Base-by-base conservation (phyloP, 2,329 filamentous ascomycete species). In the Lasiodiplodia sp. region DNA sequence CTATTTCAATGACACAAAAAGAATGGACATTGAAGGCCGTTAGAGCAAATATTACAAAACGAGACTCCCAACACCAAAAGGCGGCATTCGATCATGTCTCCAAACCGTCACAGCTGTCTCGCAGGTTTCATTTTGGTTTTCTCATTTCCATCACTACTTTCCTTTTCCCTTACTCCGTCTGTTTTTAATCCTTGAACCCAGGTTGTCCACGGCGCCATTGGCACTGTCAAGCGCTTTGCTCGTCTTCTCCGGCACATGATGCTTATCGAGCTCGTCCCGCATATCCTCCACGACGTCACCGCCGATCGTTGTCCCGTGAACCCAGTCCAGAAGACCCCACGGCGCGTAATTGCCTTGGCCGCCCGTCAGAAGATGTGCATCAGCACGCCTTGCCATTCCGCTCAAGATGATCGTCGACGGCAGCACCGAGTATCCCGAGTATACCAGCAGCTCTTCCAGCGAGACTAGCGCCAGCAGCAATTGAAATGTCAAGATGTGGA, bases 401-500 rank as follows among this genome's bases (percentile, higher is more conserved):
- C 72, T 71, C 8, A 89, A 77, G 72, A 89, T 82, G 71, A 89
- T 87, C 8, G 81, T 85, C 2, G 86, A 87, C 66, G 65, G 65
- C 4, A 89, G 78, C 7, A 88, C 80, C 18, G 84, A 86, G 78
- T 93, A 94, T 0, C 91, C 91, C 0, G 88, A 91, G 78, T 88
- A 88, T 34, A 88, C 82, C 58, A 92, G 81, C 0, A 88, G 88
- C 71, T 92, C 90, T 71, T 93, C 89, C 0, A 89, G 74, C 2
- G 89, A 91, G 70, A 86, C 86, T 31, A 93, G 75, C 0, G 85
- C 84, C 18, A 89, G 82, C 71, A 92, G 86, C 12, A 92, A 74
- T 68, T 92, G 85, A 80, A 90, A 93, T 0, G 89, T 92, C n/a
- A 93, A 82, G 4, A 93, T 84, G 76, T 94, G 91, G 44, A 90